phyloP scores from a whole-genome alignment of 208 protist genomes.

The Acanthamoeba castellanii region DNA sequence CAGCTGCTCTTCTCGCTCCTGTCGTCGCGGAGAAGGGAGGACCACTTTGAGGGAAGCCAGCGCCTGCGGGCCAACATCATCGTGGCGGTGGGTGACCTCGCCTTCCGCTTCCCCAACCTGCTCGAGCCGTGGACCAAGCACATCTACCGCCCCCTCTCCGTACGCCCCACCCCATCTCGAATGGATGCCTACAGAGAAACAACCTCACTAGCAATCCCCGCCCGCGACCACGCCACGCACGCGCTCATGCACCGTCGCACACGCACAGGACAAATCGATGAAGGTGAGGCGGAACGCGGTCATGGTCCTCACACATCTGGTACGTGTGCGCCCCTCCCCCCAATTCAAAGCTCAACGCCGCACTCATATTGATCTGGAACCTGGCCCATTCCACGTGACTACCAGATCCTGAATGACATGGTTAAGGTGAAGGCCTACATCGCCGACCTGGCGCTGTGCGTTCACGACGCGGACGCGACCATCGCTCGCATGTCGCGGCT shows the following conservation, averaged over 20 bases:
- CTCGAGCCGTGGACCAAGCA: constrained; percentile 88
- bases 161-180: neutral
- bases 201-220: too few species aligned
- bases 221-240: too few species aligned
- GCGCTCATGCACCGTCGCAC: too few species aligned
- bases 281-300: constrained; percentile 89
- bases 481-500: constrained; percentile 83
- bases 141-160: constrained; percentile 86
- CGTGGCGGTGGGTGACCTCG: constrained; percentile 89
- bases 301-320: constrained; percentile 91
- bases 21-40: neutral
- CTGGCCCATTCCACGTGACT: too few species aligned
- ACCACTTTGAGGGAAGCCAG: neutral
- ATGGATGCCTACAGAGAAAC: neutral
- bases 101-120: constrained; percentile 91
- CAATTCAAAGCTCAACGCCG: neutral
- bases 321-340: neutral
- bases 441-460: constrained; percentile 86
- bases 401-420: constrained; percentile 91
- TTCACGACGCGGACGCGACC: constrained; percentile 83
- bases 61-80: constrained; percentile 88
- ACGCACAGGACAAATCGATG: constrained; percentile 77
- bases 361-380: neutral
- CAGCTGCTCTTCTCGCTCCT: constrained; percentile 88
- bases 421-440: constrained; percentile 88